Conservation (phyloP, 164 flowering plant species). For the Platanus orientalis region DNA sequence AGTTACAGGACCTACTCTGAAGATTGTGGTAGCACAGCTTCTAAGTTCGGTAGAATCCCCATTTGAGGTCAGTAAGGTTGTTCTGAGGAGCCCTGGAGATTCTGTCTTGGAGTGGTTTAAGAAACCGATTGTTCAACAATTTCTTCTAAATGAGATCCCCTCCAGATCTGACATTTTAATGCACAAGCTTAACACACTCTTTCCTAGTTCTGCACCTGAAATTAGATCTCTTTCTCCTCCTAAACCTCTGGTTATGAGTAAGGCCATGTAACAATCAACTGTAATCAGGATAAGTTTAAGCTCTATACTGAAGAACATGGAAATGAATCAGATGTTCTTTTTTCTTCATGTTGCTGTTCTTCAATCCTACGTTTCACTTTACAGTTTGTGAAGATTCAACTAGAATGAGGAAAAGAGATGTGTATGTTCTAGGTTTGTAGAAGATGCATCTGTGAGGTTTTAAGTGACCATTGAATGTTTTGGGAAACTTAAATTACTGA, state of each 20-base stretch:
- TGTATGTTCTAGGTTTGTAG: too few species aligned
- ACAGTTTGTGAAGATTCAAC: neutral
- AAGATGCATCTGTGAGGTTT: too few species aligned
- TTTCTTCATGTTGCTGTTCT: neutral
- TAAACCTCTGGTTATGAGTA: conserved; percentile 53
- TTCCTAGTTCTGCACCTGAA: conserved; percentile 95
- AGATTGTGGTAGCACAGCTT: conserved; percentile 88
- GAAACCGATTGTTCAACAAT: conserved; percentile 95
- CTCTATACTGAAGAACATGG: neutral
- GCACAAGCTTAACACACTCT: conserved; percentile 85
- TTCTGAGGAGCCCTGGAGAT: conserved; percentile 89
- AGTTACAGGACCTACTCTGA: conserved; percentile 92
- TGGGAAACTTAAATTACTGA: too few species aligned
- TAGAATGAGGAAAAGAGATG: too few species aligned
- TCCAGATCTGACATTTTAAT: conserved; percentile 85
- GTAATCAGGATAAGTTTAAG: neutral
- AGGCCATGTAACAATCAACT: conserved; percentile 20
- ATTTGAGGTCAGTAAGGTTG: conserved; percentile 98
- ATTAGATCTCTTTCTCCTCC: conserved; percentile 82
- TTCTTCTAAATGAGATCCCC: conserved; percentile 91
- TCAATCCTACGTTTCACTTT: neutral
- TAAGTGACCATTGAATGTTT: too few species aligned
- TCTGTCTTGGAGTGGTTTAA: conserved; percentile 95
- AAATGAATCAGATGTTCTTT: neutral
- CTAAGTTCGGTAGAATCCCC: conserved; percentile 88